These are phyloP conservation scores for Stephanodiscus minutulus DNA, from an alignment of 108 stramenopile genomes.

Conservation along the genomic window DNA sequence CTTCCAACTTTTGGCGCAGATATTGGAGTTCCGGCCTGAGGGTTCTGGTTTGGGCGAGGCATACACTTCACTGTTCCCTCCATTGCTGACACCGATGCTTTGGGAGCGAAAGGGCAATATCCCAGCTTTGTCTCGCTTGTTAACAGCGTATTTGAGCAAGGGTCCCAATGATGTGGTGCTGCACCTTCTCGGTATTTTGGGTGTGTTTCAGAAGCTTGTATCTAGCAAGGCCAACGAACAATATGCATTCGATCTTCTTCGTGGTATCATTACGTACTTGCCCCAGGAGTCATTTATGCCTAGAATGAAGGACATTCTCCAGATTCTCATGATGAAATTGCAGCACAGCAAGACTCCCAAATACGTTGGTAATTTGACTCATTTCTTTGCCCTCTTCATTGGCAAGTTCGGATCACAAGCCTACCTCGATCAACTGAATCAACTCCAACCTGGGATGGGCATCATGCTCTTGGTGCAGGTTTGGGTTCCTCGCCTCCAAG, in stretches of 20 bases:
- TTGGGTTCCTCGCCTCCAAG: conserved; percentile 67
- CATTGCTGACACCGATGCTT: conserved; percentile 79
- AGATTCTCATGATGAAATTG: conserved; percentile 71
- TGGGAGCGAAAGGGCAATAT: conserved; percentile 96
- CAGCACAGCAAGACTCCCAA: conserved; percentile 62
- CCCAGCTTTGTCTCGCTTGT: conserved; percentile 89
- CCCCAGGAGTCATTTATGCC: conserved; percentile 58
- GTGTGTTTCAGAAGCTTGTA: conserved; percentile 91
- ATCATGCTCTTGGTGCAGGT: conserved; percentile 64
- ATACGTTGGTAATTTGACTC: conserved; percentile 49
- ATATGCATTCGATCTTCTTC: conserved; percentile 80
- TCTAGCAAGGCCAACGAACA: conserved; percentile 70
- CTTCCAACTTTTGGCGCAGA: conserved; percentile 96
- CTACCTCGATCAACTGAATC: conserved; percentile 58
- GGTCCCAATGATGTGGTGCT: conserved; percentile 68
- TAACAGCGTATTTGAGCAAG: conserved; percentile 87
- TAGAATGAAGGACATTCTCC: conserved; percentile 61
- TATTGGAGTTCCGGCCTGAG: conserved; percentile 83
- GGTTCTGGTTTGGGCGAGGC: conserved; percentile 75
- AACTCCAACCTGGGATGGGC: conserved; percentile 65
- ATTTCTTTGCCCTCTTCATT: conserved; percentile 77
- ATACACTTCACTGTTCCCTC: conserved; percentile 83
- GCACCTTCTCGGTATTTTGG: conserved; percentile 52
- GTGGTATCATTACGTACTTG: conserved; percentile 62
- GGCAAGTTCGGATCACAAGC: conserved; percentile 65